Evolutionary conservation across 1,284 basidiomycete genomes (phyloP).

Genomic region (Gymnopus androsaceus): DNA sequence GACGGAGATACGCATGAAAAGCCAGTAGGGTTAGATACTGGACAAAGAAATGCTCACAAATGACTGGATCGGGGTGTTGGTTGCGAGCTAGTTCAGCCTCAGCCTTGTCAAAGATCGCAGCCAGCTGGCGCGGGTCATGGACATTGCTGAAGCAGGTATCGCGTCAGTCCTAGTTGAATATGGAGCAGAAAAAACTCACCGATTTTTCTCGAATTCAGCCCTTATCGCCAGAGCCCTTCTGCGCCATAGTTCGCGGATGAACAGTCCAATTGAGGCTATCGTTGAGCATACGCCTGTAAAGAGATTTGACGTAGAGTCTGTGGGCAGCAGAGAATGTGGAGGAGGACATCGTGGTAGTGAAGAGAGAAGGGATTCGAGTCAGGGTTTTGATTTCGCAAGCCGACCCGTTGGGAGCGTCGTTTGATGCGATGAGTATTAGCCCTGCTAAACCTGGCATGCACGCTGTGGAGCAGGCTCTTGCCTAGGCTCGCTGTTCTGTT

Average conservation of each 20-base stretch:
- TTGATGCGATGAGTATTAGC: conserved; percentile 81
- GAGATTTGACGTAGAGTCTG: conserved; percentile 85
- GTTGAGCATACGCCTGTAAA: conserved; percentile 85
- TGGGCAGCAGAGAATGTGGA: conserved; percentile 78
- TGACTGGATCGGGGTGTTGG: conserved; percentile 90
- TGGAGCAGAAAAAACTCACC: conserved; percentile 56
- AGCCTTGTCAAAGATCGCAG: conserved; percentile 78
- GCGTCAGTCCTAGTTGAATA: neutral
- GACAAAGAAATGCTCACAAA: conserved; percentile 54
- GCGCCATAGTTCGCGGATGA: conserved; percentile 83
- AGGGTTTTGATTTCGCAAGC: neutral
- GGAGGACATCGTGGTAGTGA: conserved; percentile 40
- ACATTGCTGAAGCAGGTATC: conserved; percentile 62
- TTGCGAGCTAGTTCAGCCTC: conserved; percentile 72
- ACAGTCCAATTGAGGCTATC: conserved; percentile 91
- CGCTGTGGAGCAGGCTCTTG: conserved; percentile 1
- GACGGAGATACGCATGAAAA: conserved; percentile 11
- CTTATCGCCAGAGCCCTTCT: conserved; percentile 81
- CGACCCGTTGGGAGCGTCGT: conserved; percentile 57
- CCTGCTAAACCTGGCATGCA: conserved; percentile 35
- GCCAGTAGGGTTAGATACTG: conserved; percentile 12
- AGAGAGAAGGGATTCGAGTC: conserved; percentile 10
- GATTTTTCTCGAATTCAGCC: conserved; percentile 90
- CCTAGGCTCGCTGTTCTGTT: no score
- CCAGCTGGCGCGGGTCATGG: conserved; percentile 84